Conservation (phyloP, 2,329 filamentous ascomycete genomes). For the Biscogniauxia sp. region DNA sequence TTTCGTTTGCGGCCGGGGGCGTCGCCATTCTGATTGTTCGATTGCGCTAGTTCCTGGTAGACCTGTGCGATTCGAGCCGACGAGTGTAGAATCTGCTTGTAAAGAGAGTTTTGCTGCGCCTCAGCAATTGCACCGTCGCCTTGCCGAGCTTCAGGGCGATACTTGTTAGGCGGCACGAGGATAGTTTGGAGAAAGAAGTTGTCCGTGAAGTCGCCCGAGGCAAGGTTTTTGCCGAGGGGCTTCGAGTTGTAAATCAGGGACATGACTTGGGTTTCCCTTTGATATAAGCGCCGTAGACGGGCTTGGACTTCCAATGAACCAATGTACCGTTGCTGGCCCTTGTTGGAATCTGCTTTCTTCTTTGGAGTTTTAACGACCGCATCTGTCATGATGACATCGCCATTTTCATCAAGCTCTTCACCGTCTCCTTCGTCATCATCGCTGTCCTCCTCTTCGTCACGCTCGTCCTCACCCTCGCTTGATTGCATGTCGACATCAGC, state of each 20-base stretch:
- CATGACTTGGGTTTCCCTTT: slow-evolving; percentile 81
- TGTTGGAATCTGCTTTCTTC: slow-evolving; percentile 32
- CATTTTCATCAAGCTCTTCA: slow-evolving; percentile 51
- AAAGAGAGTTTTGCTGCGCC: slow-evolving; percentile 81
- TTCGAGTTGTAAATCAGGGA: slow-evolving; percentile 81
- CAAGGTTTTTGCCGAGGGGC: slow-evolving; percentile 60
- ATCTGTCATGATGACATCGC: slow-evolving; percentile 59
- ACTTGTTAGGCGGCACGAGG: slow-evolving; percentile 89
- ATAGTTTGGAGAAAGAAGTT: slow-evolving; percentile 93
- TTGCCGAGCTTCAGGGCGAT: slow-evolving; percentile 80
- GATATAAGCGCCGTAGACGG: slow-evolving; percentile 74
- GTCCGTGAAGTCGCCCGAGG: slow-evolving; percentile 93
- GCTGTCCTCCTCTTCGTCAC: slow-evolving; percentile 22
- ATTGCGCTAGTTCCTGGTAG: slow-evolving; percentile 61
- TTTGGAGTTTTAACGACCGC: slow-evolving; percentile 35
- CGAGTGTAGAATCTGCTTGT: slow-evolving; percentile 77
- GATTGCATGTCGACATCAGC: slow-evolving; percentile 60
- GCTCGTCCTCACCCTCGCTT: slow-evolving; percentile 40
- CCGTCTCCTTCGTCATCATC: slow-evolving; percentile 42
- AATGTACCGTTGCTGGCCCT: slow-evolving; percentile 67
- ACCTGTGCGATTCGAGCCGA: slow-evolving; percentile 74
- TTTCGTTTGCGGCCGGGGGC: slow-evolving; percentile 51
- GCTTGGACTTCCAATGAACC: slow-evolving; percentile 81
- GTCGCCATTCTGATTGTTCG: slow-evolving; percentile 35
- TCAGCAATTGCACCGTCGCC: slow-evolving; percentile 81